Evolutionary conservation across 2,329 filamentous ascomycete species (phyloP), one percentile per base, ranked within the genome.

Genomic region (Aspergillus luchuensis): DNA sequence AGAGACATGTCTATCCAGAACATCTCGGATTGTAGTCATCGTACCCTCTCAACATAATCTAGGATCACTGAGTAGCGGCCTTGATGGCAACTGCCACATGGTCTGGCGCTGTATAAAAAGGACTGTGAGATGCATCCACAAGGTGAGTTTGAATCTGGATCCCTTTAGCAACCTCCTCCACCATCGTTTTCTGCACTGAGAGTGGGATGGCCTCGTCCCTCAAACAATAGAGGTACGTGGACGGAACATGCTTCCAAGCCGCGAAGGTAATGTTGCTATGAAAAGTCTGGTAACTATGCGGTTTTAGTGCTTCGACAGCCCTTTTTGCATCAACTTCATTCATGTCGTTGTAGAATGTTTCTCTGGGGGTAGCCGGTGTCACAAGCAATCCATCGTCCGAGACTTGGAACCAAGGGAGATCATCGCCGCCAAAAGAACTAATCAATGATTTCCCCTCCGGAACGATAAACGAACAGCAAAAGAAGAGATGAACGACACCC

Each of bases 201-300:
- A 58, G 15, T n/a, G 38, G 39, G 23, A 58, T 53, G 2, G 56
- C 56, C 28, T 17, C 5, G 19, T 58, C 56, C 49, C 15, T 4
- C 3, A 58, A 39, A 25, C 56, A 58, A 19, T 58, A 58, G 7
- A 58, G 23, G 47, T 58, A 58, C 15, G 56, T 58, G 7, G 33
- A 30, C 3, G 56, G 48, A n/a, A 58, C 56, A 45, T 47, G 8
- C 13, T 17, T 38, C 56, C 56, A 58, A 5, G 48, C 56, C 4
- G 15, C 56, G 21, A 23, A 58, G 8, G 19, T 30, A 30, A 15
- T 4, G 21, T 3, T n/a, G 8, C 38, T 36, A 13, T 45, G 38
- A n/a, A 58, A 58, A 1, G 48, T 53, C 48, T 30, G 21, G 10
- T 58, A 58, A 11, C 25, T 52, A 25, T 58, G 56, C 19, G 56